Evolutionary conservation across 495 filamentous ascomycete species (phyloP).

Genomic region (Penicillium pancosmium): DNA sequence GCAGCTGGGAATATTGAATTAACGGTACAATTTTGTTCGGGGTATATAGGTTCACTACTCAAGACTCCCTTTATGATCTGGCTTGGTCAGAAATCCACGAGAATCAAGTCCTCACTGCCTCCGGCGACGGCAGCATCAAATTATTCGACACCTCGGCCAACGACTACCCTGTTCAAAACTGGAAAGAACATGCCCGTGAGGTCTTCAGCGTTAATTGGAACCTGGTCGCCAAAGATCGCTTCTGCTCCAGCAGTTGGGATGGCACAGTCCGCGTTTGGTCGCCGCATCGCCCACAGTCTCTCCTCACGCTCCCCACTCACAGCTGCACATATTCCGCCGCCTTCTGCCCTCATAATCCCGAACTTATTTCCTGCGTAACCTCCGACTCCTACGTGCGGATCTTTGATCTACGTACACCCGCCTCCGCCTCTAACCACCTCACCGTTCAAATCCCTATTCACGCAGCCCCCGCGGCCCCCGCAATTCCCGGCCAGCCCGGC

Average conservation of each 20-base stretch:
- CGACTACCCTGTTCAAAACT: constrained; percentile 82
- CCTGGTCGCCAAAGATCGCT: constrained; percentile 83
- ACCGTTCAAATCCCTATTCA: constrained; percentile 78
- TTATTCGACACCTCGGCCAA: constrained; percentile 81
- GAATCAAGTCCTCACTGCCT: constrained; percentile 82
- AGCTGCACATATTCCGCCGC: constrained; percentile 86
- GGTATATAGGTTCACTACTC: constrained; percentile 78
- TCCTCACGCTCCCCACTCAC: constrained; percentile 84
- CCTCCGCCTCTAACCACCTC: constrained; percentile 80
- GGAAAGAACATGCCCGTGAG: constrained; percentile 90
- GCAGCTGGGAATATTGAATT: not conserved
- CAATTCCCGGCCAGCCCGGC: constrained; percentile 38
- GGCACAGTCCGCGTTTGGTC: constrained; percentile 93
- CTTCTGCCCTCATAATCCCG: constrained; percentile 78
- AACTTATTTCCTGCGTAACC: constrained; percentile 77
- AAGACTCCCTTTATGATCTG: constrained; percentile 93
- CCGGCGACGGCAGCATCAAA: constrained; percentile 91
- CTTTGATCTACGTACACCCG: constrained; percentile 86
- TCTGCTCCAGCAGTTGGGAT: constrained; percentile 90
- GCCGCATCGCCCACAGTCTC: constrained; percentile 67
- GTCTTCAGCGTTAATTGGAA: constrained; percentile 93
- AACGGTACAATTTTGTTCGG: not conserved
- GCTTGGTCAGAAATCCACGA: constrained; percentile 94
- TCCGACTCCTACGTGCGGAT: constrained; percentile 84
- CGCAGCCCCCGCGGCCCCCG: constrained; percentile 49